Evolutionary conservation across 768 basidiomycete species (phyloP).

Genomic region (Suillus plorans): DNA sequence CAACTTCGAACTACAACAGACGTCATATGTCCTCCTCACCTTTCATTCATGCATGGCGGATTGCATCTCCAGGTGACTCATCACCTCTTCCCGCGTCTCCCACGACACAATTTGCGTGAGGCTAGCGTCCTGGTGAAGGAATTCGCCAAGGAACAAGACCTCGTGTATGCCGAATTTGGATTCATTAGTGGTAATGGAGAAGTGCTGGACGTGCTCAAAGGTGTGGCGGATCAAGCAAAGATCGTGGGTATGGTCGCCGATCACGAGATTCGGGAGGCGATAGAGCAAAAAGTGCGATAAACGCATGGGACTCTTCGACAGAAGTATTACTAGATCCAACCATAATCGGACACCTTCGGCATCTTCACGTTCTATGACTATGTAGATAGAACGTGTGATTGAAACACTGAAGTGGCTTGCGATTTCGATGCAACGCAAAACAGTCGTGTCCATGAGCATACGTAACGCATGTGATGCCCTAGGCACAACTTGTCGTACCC

Average conservation of each 20-base stretch:
- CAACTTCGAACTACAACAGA: slow-evolving; percentile 98
- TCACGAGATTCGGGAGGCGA: slow-evolving; percentile 64
- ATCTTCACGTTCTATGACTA: neutral
- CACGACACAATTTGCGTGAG: slow-evolving; percentile 85
- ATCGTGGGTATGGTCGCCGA: slow-evolving; percentile 82
- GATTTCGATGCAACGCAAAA: slow-evolving; percentile 12
- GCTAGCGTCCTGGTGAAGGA: slow-evolving; percentile 85
- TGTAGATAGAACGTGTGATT: neutral
- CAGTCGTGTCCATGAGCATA: slow-evolving; percentile 25
- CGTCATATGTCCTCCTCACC: slow-evolving; percentile 79
- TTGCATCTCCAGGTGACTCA: slow-evolving; percentile 97
- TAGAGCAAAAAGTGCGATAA: slow-evolving; percentile 44
- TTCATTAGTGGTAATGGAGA: slow-evolving; percentile 85
- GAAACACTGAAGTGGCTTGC: slow-evolving; percentile 20
- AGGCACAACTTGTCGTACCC: slow-evolving; percentile 21
- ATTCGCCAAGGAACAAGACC: slow-evolving; percentile 80
- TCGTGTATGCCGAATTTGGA: slow-evolving; percentile 89
- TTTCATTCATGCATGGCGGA: slow-evolving; percentile 95
- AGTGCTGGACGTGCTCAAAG: slow-evolving; percentile 76
- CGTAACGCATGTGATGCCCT: slow-evolving; percentile 35
- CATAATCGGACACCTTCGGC: slow-evolving; percentile 15
- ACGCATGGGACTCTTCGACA: neutral
- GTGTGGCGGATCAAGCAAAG: slow-evolving; percentile 86
- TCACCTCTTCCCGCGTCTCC: slow-evolving; percentile 93
- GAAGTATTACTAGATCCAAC: neutral